Evolutionary conservation across 805 yeast species (phyloP).

Genomic region (Yarrowia bubula): DNA sequence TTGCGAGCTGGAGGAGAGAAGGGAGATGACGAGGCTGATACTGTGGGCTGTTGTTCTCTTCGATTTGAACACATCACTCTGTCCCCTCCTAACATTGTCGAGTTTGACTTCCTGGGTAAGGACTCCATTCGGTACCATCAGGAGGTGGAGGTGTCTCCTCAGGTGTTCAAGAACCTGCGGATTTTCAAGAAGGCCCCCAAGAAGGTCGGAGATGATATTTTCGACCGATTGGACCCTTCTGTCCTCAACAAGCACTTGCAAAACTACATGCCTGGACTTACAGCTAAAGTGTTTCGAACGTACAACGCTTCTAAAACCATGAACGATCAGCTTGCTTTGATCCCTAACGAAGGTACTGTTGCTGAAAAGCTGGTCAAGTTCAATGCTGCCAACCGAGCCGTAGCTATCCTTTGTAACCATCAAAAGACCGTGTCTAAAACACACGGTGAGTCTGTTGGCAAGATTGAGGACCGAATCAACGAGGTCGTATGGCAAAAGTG

Average conservation of each 20-base stretch:
- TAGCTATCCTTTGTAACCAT: slow-evolving; percentile 94
- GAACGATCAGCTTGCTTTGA: slow-evolving; percentile 89
- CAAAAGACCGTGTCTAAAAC: slow-evolving; percentile 87
- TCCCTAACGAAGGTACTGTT: slow-evolving; percentile 81
- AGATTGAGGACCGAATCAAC: slow-evolving; percentile 69
- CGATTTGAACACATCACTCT: slow-evolving; percentile 85
- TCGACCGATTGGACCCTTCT: slow-evolving; percentile 84
- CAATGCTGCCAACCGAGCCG: slow-evolving; percentile 94
- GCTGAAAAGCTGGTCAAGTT: slow-evolving; percentile 83
- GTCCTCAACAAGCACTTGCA: slow-evolving; percentile 83
- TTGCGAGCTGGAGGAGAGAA: slow-evolving; percentile 98
- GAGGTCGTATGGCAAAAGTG: slow-evolving; percentile 85
- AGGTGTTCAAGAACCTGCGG: slow-evolving; percentile 83
- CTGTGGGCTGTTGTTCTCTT: slow-evolving; percentile 95
- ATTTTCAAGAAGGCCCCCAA: slow-evolving; percentile 89
- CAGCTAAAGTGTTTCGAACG: slow-evolving; percentile 97
- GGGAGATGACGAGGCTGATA: slow-evolving; percentile 95
- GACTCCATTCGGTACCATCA: slow-evolving; percentile 90
- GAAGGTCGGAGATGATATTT: slow-evolving; percentile 85
- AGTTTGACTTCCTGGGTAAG: slow-evolving; percentile 92
- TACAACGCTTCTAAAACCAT: slow-evolving; percentile 94
- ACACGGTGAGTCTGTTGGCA: slow-evolving; percentile 77
- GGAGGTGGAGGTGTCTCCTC: slow-evolving; percentile 88
- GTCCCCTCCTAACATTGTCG: slow-evolving; percentile 79
- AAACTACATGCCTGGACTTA: slow-evolving; percentile 84